Evolutionary conservation across 495 filamentous ascomycete species (phyloP).

Genomic region (Baudoinia panamericana): DNA sequence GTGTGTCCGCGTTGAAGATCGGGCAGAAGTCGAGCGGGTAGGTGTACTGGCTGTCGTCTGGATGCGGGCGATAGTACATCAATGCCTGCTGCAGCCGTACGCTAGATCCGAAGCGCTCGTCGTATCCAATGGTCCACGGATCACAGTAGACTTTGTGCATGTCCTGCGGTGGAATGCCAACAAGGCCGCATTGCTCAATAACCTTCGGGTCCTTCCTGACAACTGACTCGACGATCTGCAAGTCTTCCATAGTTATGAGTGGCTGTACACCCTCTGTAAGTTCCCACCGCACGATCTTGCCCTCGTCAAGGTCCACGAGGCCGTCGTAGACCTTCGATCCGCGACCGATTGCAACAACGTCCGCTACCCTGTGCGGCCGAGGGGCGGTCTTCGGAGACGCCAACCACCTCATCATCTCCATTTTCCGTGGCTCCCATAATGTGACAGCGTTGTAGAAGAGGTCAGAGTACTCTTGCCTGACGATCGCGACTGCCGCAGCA

Average conservation of each 20-base stretch:
- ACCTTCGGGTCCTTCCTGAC: conserved; percentile 72
- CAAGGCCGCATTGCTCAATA: conserved; percentile 79
- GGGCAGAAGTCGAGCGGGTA: conserved; percentile 92
- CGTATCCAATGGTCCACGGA: conserved; percentile 92
- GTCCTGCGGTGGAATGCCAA: conserved; percentile 73
- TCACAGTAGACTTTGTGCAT: conserved; percentile 92
- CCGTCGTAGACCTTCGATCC: conserved; percentile 78
- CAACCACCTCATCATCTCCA: conserved; percentile 75
- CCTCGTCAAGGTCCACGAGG: conserved; percentile 59
- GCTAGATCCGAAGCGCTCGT: conserved; percentile 73
- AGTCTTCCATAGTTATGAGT: conserved; percentile 89
- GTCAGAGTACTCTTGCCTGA: conserved; percentile 56
- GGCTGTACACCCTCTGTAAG: conserved; percentile 71
- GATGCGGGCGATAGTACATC: conserved; percentile 85
- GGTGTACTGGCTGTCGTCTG: conserved; percentile 82
- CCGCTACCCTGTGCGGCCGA: conserved; percentile 60
- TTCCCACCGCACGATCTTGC: conserved; percentile 64
- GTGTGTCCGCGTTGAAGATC: conserved; percentile 74
- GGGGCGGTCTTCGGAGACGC: conserved; percentile 45
- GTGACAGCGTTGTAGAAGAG: conserved; percentile 83
- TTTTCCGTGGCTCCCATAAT: conserved; percentile 78
- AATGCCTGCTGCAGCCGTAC: conserved; percentile 81
- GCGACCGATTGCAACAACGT: conserved; percentile 73
- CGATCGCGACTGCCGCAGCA: conserved; percentile 52
- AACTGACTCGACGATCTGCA: conserved; percentile 74